Percentiles rank a stretch among this genome's conserved stretches.
phyloP scores from a whole-genome alignment of 306 rosid species.

The Glycine latifolia region DNA sequence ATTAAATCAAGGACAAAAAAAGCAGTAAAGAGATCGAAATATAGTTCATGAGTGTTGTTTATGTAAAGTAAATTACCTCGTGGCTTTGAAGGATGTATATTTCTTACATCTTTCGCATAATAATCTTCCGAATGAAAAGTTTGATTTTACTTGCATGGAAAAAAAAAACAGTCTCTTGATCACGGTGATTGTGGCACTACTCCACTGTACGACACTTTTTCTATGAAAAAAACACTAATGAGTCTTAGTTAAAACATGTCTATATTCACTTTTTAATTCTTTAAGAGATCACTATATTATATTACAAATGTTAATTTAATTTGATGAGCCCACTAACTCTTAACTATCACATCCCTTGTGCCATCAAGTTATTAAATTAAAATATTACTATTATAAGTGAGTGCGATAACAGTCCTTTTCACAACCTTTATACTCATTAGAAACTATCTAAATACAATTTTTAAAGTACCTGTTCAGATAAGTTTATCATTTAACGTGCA shows the following conservation, averaged over 20 bases:
- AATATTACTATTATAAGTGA: not conserved
- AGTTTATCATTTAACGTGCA: not conserved
- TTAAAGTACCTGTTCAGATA: not conserved
- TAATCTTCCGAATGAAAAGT: not conserved
- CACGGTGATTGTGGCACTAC: not conserved
- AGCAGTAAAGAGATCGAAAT: not conserved
- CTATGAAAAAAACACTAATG: too few relatives aligned
- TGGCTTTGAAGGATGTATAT: constrained; percentile 5
- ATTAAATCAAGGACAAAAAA: not conserved
- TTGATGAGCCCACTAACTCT: not conserved
- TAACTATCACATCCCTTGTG: constrained; percentile 15
- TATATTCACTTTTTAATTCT: not conserved
- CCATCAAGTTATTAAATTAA: not conserved
- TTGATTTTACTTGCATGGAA: not conserved
- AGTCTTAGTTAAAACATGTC: not conserved
- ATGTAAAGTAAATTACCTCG: not conserved
- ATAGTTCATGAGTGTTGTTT: not conserved
- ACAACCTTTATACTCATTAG: not conserved
- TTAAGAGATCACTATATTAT: not conserved
- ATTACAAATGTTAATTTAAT: not conserved
- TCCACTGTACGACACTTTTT: too few relatives aligned
- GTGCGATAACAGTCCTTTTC: not conserved
- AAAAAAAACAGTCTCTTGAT: not conserved
- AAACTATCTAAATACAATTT: not conserved
- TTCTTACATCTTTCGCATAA: not conserved